phyloP scores from a whole-genome alignment of 2,329 filamentous ascomycete species.

The Arthrobotrys pseudoclavata region DNA sequence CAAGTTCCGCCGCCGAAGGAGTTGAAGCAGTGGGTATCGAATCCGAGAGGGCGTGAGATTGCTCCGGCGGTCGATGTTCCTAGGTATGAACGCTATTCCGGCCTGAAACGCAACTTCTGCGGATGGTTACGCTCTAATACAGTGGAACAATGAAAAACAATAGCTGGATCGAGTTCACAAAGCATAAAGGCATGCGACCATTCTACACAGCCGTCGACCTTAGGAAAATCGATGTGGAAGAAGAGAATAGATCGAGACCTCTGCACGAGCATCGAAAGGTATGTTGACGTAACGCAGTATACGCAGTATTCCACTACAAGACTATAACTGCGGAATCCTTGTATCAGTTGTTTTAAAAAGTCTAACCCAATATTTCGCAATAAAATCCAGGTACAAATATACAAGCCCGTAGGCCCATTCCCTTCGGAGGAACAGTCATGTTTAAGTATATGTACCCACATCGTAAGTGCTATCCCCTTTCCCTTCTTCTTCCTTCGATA shows the following conservation, averaged over 20 bases:
- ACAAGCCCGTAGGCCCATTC: constrained; percentile 44
- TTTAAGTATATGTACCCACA: constrained; percentile 56
- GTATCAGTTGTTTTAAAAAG: background rate
- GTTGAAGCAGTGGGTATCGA: constrained; percentile 47
- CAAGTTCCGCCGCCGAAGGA: constrained; percentile 51
- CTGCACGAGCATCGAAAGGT: constrained; percentile 53
- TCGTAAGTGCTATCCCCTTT: constrained; percentile 41
- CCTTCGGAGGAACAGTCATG: constrained; percentile 37
- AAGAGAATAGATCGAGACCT: constrained; percentile 45
- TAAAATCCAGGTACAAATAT: constrained; percentile 52
- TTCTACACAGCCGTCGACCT: constrained; percentile 46
- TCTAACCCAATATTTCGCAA: background rate
- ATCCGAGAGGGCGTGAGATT: constrained; percentile 36
- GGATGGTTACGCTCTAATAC: constrained; percentile 2
- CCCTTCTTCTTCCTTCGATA: background rate
- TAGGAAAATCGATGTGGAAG: constrained; percentile 54
- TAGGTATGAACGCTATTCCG: constrained; percentile 28
- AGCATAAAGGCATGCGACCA: constrained; percentile 31
- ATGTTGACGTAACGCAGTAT: constrained; percentile 11
- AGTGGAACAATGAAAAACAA: background rate
- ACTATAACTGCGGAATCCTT: constrained; percentile 15
- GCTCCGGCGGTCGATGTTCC: constrained; percentile 53
- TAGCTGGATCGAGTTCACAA: constrained; percentile 50
- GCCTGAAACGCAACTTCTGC: background rate
- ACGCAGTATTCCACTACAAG: background rate